phyloP scores from a whole-genome alignment of 176 grass and related monocot genomes.

The Phragmites australis region DNA sequence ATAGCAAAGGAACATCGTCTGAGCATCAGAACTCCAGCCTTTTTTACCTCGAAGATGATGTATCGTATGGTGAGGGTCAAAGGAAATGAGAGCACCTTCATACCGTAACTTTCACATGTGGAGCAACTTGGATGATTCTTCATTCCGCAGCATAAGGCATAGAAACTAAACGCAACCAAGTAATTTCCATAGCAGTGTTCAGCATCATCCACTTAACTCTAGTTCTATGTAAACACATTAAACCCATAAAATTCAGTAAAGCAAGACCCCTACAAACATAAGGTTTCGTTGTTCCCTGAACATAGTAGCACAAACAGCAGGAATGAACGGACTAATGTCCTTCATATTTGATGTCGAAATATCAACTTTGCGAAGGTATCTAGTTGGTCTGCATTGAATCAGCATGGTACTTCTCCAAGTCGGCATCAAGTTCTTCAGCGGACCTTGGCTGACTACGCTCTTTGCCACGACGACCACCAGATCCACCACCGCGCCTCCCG shows the following conservation, averaged over 20 bases:
- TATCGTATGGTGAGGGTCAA: not conserved
- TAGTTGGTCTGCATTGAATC: conserved; percentile 93
- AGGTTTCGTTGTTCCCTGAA: conserved; percentile 50
- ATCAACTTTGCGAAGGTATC: conserved; percentile 26
- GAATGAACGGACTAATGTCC: conserved; percentile 36
- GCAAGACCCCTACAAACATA: conserved; percentile 53
- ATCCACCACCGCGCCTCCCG: conserved; percentile 47
- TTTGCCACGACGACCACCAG: conserved; percentile 66
- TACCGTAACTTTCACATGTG: conserved; percentile 48
- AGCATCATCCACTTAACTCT: conserved; percentile 53
- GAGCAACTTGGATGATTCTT: conserved; percentile 40
- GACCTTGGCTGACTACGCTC: conserved; percentile 54
- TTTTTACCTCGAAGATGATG: not conserved
- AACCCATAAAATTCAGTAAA: conserved; percentile 61
- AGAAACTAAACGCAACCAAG: conserved; percentile 57
- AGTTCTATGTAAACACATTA: conserved; percentile 56
- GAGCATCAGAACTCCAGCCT: not conserved
- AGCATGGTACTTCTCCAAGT: conserved; percentile 95
- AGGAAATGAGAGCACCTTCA: conserved; percentile 27
- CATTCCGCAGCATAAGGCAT: conserved; percentile 17
- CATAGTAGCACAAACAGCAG: conserved; percentile 51
- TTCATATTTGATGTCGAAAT: conserved; percentile 48
- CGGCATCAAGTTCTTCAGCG: conserved; percentile 90
- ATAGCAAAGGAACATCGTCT: not conserved
- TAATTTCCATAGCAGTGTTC: conserved; percentile 51